phyloP scores from a whole-genome alignment of 139 green algal genomes.

The Coccomyxa sp. region DNA sequence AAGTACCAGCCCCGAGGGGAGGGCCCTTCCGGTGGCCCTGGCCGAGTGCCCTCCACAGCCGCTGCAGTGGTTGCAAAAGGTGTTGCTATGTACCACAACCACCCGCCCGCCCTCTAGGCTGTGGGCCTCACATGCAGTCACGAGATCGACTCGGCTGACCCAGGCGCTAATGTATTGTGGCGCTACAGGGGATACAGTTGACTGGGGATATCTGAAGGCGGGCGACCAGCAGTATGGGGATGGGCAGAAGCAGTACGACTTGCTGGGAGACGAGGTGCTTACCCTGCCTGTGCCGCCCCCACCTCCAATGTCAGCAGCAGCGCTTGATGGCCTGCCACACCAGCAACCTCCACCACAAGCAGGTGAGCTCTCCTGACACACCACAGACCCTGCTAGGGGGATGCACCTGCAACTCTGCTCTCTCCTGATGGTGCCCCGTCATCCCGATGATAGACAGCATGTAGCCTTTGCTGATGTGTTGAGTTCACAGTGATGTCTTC shows the following conservation, averaged over 20 bases:
- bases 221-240: constrained; percentile 11
- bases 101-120: neutral
- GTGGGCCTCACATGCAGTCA: neutral
- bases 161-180: neutral
- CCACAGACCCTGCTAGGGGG: too few species aligned
- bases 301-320: constrained; percentile 1
- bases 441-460: too few species aligned
- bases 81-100: neutral
- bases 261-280: constrained; percentile 12
- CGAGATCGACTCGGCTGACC: too few species aligned
- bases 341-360: too few species aligned
- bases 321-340: neutral
- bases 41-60: neutral
- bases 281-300: neutral
- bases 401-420: too few species aligned
- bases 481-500: too few species aligned
- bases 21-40: neutral
- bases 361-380: too few species aligned
- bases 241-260: constrained; percentile 3
- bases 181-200: constrained; percentile 3
- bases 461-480: too few species aligned
- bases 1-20: constrained; percentile 1
- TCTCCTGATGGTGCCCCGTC: too few species aligned
- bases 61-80: constrained; percentile 1
- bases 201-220: constrained; percentile 8